A percentile compares a stretch with the other conserved stretches of the same genome.
phyloP scores from a whole-genome alignment of 495 filamentous ascomycete genomes.

The Penicillium diatomitis region DNA sequence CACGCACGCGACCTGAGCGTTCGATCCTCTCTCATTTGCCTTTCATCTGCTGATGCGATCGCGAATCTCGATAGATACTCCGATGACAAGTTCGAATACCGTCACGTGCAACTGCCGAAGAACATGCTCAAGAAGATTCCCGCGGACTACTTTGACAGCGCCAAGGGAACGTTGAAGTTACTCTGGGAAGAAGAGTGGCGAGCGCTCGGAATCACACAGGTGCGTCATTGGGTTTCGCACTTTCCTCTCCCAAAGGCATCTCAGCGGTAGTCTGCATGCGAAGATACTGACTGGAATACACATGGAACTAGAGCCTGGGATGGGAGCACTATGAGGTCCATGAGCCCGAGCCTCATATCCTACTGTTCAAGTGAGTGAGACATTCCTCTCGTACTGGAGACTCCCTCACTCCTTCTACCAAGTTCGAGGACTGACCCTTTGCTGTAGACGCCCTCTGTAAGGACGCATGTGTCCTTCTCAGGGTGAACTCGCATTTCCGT shows the following conservation, averaged over 20 bases:
- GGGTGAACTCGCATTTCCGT: slow-evolving; percentile 20
- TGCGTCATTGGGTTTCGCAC: slow-evolving; percentile 21
- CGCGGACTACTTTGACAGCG: slow-evolving; percentile 84
- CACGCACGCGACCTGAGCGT: no score
- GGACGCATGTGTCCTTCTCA: slow-evolving; percentile 65
- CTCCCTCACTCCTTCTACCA: no score
- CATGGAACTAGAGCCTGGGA: slow-evolving; percentile 66
- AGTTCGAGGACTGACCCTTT: no score
- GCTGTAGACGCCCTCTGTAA: slow-evolving; percentile 62
- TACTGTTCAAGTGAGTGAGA: slow-evolving; percentile 84
- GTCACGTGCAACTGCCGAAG: slow-evolving; percentile 94
- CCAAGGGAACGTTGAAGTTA: slow-evolving; percentile 87
- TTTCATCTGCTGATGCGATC: neutral
- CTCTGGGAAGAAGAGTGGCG: slow-evolving; percentile 99
- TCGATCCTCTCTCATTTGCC: no score
- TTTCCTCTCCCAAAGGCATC: no score
- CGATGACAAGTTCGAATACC: slow-evolving; percentile 85
- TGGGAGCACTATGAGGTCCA: slow-evolving; percentile 99
- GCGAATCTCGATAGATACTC: slow-evolving; percentile 51
- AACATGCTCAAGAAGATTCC: slow-evolving; percentile 96
- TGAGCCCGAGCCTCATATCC: slow-evolving; percentile 94
- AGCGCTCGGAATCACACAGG: slow-evolving; percentile 92
- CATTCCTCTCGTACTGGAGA: neutral
- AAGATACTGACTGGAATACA: slow-evolving; percentile 11
- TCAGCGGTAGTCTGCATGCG: no score